Conservation (phyloP, 306 rosid species). For the Malus asiatica region DNA sequence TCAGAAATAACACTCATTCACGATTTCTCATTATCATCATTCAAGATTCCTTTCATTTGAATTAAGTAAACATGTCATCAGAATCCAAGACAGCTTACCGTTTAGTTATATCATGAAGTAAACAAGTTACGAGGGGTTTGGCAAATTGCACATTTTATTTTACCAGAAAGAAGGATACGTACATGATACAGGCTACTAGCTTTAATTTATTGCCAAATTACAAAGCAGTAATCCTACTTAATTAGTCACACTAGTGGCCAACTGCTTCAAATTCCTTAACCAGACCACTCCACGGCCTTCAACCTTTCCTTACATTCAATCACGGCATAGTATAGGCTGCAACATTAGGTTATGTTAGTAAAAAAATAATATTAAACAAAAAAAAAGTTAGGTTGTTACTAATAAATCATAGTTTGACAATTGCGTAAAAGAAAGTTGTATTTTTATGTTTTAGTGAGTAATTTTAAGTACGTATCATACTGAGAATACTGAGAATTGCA, state of each 20-base stretch:
- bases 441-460: no score
- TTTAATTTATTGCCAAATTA: constrained; percentile 23
- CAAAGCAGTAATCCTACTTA: constrained; percentile 13
- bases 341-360: constrained; percentile 5
- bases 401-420: neutral
- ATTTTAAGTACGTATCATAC: no score
- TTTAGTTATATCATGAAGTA: neutral
- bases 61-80: no score
- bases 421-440: neutral
- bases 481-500: neutral
- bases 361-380: neutral
- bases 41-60: no score
- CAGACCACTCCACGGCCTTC: constrained; percentile 6
- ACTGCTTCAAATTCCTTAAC: neutral
- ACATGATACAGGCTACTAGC: constrained; percentile 19
- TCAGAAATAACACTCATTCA: neutral
- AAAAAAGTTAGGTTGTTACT: neutral
- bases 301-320: constrained; percentile 6
- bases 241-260: constrained; percentile 8
- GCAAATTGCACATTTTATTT: neutral
- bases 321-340: constrained; percentile 59
- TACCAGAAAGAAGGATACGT: constrained; percentile 7
- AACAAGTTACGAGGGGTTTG: neutral
- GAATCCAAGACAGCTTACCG: no score
- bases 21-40: no score